A percentile compares a stretch with the other conserved stretches of the same genome.
Conservation (phyloP, 495 filamentous ascomycete genomes). For the Aspergillus olivimuriae region DNA sequence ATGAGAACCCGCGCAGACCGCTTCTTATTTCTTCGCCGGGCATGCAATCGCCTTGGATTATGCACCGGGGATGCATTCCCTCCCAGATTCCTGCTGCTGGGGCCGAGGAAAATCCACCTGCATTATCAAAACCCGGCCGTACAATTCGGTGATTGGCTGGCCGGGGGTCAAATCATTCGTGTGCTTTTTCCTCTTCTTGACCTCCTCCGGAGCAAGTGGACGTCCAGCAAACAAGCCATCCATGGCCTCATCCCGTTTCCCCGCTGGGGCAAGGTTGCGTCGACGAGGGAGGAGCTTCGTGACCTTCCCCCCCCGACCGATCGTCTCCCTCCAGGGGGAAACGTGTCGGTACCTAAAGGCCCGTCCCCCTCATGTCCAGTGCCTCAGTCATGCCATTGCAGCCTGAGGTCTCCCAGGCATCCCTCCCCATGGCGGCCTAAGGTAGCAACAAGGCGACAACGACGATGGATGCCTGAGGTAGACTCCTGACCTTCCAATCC, state of each 20-base stretch:
- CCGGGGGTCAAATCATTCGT: background rate
- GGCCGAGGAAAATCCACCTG: background rate
- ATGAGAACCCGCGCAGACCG: constrained; percentile 15
- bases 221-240: no score
- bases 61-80: background rate
- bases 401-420: background rate
- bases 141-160: background rate
- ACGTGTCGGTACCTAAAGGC: no score
- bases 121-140: background rate
- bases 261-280: no score
- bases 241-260: no score
- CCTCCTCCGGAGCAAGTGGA: no score
- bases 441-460: background rate
- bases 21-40: constrained; percentile 9
- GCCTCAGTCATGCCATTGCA: no score
- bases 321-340: no score
- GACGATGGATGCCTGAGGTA: no score
- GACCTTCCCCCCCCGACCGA: no score
- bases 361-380: no score
- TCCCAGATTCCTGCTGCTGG: background rate
- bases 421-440: background rate
- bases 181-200: background rate
- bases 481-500: no score
- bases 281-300: no score
- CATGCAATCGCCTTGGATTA: background rate